Conservation (phyloP, 2,329 filamentous ascomycete genomes). For the Curvularia verruculosa region DNA sequence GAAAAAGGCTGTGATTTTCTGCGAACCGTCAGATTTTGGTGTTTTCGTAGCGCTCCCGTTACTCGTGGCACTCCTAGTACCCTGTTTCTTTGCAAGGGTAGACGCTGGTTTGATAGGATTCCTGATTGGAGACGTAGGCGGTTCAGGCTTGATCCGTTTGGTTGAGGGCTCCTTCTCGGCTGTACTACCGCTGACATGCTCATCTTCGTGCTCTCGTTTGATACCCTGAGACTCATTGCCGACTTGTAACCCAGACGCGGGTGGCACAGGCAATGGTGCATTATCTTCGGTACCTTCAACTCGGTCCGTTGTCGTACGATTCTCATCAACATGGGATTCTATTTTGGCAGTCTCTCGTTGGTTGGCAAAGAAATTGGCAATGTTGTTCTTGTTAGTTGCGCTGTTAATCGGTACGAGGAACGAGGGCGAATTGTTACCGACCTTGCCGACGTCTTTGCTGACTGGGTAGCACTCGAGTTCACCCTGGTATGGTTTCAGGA, state of each 20-base stretch:
- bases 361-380: conserved; percentile 88
- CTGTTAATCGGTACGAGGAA: conserved; percentile 86
- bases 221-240: conserved; percentile 42
- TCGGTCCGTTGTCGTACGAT: conserved; percentile 52
- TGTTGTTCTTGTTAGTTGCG: conserved; percentile 88
- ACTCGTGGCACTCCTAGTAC: conserved; percentile 61
- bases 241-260: conserved; percentile 9
- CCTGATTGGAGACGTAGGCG: conserved; percentile 28
- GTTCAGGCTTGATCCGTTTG: conserved; percentile 45
- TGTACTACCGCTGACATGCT: conserved; percentile 40
- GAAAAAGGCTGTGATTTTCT: conserved; percentile 66
- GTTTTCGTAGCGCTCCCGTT: conserved; percentile 58
- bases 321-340: conserved; percentile 50
- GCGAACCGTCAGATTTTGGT: conserved; percentile 56
- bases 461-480: conserved; percentile 87
- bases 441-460: conserved; percentile 87
- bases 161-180: conserved; percentile 43
- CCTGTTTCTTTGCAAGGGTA: conserved; percentile 49
- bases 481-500: conserved; percentile 79
- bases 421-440: conserved; percentile 83
- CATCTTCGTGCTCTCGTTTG: conserved; percentile 57
- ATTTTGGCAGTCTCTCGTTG: conserved; percentile 50
- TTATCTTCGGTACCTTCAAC: conserved; percentile 58
- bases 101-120: conserved; percentile 30
- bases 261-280: conserved; percentile 56